Percentiles rank a stretch among this genome's conserved stretches.
Evolutionary conservation across 202 grass and related monocot species (phyloP).

Genomic region (Sporobolus alterniflorus): DNA sequence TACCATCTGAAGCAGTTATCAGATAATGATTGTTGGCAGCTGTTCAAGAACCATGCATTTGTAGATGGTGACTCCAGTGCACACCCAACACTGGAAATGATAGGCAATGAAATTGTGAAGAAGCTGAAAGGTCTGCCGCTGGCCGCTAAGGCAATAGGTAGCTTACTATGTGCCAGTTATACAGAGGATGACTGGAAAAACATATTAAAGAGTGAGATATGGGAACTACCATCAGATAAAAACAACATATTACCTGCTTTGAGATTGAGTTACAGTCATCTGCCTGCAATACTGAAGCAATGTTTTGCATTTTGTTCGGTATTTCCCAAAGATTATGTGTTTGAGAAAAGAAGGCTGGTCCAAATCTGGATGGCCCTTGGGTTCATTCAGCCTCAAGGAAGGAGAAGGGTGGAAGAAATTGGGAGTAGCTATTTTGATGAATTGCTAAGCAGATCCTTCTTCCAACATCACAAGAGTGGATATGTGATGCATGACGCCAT

Average conservation of each 20-base stretch:
- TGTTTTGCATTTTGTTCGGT: conserved; percentile 93
- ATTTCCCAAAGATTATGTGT: conserved; percentile 81
- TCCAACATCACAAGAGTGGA: conserved; percentile 58
- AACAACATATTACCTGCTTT: conserved; percentile 86
- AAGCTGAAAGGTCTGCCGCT: conserved; percentile 85
- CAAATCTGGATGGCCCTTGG: conserved; percentile 82
- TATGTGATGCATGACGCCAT: conserved; percentile 93
- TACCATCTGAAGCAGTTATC: conserved; percentile 67
- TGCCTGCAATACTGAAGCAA: conserved; percentile 65
- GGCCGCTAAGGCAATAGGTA: conserved; percentile 73
- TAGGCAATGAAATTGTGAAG: conserved; percentile 80
- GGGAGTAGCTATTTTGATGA: conserved; percentile 82
- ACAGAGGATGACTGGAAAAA: conserved; percentile 73
- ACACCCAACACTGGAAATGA: conserved; percentile 63
- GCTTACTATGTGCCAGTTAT: conserved; percentile 58
- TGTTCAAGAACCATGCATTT: conserved; percentile 86
- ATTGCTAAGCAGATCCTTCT: conserved; percentile 77
- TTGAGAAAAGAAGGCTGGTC: conserved; percentile 55
- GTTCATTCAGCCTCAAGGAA: conserved; percentile 55
- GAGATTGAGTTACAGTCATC: conserved; percentile 75
- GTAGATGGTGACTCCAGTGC: conserved; percentile 44
- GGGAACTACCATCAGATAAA: conserved; percentile 71
- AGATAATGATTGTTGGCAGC: conserved; percentile 69
- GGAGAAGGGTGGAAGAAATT: conserved; percentile 59
- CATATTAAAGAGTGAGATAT: conserved; percentile 77